Conservation (phyloP, 352 stramenopile species). For the Phytophthora gonapodyides region DNA sequence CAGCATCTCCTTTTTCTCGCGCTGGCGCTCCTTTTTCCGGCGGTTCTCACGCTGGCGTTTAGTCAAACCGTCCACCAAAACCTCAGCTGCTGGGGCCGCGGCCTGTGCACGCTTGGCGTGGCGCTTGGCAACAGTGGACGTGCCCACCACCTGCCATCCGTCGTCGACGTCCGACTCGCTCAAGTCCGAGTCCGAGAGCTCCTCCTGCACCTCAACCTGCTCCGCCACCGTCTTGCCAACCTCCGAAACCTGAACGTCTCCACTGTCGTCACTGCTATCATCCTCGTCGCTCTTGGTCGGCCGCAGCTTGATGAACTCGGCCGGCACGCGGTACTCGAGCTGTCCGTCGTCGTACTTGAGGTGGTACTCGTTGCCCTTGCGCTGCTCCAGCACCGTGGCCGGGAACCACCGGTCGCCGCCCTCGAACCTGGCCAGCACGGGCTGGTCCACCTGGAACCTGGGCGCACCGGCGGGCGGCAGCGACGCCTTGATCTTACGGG, state of each 20-base stretch:
- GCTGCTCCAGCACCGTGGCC: conserved; percentile 66
- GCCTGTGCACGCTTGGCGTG: conserved; percentile 18
- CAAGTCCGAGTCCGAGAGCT: conserved; percentile 21
- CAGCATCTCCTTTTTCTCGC: conserved; percentile 74
- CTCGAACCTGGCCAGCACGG: conserved; percentile 68
- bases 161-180: conserved; percentile 58
- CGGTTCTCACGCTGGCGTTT: conserved; percentile 83
- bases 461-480: conserved; percentile 23
- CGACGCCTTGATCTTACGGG: conserved; percentile 30
- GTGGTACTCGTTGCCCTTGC: conserved; percentile 74
- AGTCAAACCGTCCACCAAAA: conserved; percentile 58
- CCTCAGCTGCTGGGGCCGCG: conserved; percentile 14
- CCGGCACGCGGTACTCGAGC: conserved; percentile 70
- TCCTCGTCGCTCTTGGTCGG: conserved; percentile 22
- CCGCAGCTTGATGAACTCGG: conserved; percentile 48
- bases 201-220: conserved; percentile 13
- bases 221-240: conserved; percentile 16
- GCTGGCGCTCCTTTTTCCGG: conserved; percentile 78
- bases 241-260: conserved; percentile 6
- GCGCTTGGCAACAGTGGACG: conserved; percentile 26
- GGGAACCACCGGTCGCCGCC: conserved; percentile 66
- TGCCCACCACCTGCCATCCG: conserved; percentile 73
- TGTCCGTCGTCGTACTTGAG: conserved; percentile 81
- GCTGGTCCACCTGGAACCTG: conserved; percentile 45
- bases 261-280: conserved; percentile 5